phyloP scores from a whole-genome alignment of 2,329 filamentous ascomycete genomes.

The Lojkania enalia region DNA sequence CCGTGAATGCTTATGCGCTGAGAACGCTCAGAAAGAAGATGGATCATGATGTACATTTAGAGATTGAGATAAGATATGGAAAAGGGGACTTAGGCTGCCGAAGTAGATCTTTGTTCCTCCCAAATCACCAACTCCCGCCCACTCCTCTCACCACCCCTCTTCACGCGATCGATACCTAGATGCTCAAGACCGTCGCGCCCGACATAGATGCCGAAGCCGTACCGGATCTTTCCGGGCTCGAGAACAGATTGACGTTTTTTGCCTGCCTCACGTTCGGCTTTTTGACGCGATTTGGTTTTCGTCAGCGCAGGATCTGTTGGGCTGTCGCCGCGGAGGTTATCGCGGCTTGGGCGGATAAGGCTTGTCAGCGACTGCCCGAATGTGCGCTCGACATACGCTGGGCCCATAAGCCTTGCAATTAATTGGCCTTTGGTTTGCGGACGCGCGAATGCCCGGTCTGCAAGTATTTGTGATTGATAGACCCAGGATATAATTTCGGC shows the following conservation, averaged over 20 bases:
- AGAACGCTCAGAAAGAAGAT: too few relatives aligned
- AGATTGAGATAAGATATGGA: too few relatives aligned
- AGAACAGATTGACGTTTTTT: conserved; percentile 33
- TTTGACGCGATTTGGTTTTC: conserved; percentile 20
- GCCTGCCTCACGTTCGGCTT: conserved; percentile 8
- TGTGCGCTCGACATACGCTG: conserved; percentile 51
- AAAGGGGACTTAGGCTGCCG: too few relatives aligned
- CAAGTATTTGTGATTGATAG: conserved; percentile 70
- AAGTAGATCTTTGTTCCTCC: conserved; percentile 42
- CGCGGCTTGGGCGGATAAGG: conserved; percentile 33
- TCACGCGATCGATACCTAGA: conserved; percentile 62
- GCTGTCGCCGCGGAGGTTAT: conserved; percentile 31
- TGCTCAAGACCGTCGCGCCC: conserved; percentile 64
- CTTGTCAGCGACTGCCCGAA: conserved; percentile 31
- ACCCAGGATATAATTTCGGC: conserved; percentile 79
- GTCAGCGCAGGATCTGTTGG: conserved; percentile 19
- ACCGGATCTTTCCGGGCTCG: conserved; percentile 46
- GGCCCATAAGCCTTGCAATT: conserved; percentile 66
- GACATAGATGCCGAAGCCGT: conserved; percentile 61
- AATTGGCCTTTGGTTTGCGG: conserved; percentile 70
- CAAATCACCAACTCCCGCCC: conserved; percentile 42
- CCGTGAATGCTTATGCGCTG: too few relatives aligned
- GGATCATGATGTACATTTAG: too few relatives aligned
- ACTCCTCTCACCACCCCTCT: conserved; percentile 39
- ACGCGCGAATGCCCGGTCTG: conserved; percentile 73